Evolutionary conservation across 148 eudicot genomes (phyloP).

Genomic region (Polygonum aviculare): DNA sequence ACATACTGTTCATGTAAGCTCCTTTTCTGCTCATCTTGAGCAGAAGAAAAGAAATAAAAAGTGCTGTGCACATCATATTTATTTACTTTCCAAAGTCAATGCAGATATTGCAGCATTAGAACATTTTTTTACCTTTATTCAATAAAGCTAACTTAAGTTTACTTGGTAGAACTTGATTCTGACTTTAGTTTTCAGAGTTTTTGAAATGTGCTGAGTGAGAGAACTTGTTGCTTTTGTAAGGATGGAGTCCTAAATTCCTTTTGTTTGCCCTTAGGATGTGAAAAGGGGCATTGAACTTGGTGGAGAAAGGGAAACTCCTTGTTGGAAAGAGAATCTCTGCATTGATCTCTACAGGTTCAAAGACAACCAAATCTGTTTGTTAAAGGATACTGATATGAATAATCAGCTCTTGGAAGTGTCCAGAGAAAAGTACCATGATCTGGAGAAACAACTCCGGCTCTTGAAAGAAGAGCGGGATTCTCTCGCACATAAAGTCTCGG

Average conservation of each 20-base stretch:
- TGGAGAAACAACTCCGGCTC: conserved; percentile 53
- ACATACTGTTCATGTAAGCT: neutral
- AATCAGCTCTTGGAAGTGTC: conserved; percentile 48
- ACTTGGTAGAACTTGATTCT: neutral
- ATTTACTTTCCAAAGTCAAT: neutral
- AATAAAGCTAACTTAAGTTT: neutral
- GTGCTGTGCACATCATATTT: neutral
- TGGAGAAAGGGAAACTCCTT: conserved; percentile 43
- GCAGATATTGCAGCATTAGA: neutral
- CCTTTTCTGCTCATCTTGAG: neutral
- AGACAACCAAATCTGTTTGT: conserved; percentile 46
- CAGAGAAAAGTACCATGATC: conserved; percentile 34
- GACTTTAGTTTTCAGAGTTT: conserved; percentile 4
- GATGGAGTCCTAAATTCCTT: conserved; percentile 19
- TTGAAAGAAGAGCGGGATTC: conserved; percentile 62
- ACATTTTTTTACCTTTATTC: neutral
- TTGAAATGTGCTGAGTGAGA: neutral
- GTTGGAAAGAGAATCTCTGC: conserved; percentile 59
- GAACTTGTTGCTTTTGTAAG: neutral
- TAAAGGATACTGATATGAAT: conserved; percentile 34
- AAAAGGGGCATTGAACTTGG: conserved; percentile 52
- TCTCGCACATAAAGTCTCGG: conserved; percentile 35
- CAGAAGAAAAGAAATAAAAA: conserved; percentile 4
- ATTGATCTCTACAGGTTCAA: conserved; percentile 40
- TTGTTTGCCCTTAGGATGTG: conserved; percentile 28